A percentile compares a stretch with the other conserved stretches of the same genome.
Conservation (phyloP, 495 filamentous ascomycete genomes). For the Neurospora sp. region DNA sequence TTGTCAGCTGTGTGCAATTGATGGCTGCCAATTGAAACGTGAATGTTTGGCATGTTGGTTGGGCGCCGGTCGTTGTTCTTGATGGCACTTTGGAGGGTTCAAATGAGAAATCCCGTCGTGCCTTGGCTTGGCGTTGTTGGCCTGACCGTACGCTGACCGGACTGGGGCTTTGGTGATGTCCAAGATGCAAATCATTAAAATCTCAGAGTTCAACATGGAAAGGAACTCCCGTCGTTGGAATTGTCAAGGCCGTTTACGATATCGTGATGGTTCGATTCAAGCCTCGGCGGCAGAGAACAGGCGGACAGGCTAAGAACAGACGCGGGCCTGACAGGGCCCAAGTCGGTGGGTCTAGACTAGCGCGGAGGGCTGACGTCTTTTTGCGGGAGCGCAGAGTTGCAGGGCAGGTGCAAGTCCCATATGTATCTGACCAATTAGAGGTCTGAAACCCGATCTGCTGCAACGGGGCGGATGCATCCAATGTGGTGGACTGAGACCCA, state of each 20-base stretch:
- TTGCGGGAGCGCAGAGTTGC: background rate
- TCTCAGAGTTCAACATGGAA: too few species aligned
- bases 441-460: constrained; percentile 6
- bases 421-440: background rate
- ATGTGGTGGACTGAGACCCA: constrained; percentile 6
- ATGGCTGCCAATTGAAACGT: background rate
- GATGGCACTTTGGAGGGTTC: background rate
- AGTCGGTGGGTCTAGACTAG: constrained; percentile 11
- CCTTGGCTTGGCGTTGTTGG: background rate
- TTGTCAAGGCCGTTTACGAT: too few species aligned
- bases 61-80: background rate
- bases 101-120: background rate
- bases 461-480: constrained; percentile 11
- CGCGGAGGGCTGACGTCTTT: constrained; percentile 18
- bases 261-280: background rate
- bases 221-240: too few species aligned
- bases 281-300: background rate
- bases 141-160: background rate
- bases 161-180: background rate
- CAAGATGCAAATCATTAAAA: too few species aligned
- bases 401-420: background rate
- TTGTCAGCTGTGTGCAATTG: background rate
- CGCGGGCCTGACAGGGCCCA: background rate
- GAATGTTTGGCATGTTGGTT: background rate
- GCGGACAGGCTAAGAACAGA: background rate